Conservation (phyloP, 1,284 basidiomycete species). For the Rhizoctonia solani region DNA sequence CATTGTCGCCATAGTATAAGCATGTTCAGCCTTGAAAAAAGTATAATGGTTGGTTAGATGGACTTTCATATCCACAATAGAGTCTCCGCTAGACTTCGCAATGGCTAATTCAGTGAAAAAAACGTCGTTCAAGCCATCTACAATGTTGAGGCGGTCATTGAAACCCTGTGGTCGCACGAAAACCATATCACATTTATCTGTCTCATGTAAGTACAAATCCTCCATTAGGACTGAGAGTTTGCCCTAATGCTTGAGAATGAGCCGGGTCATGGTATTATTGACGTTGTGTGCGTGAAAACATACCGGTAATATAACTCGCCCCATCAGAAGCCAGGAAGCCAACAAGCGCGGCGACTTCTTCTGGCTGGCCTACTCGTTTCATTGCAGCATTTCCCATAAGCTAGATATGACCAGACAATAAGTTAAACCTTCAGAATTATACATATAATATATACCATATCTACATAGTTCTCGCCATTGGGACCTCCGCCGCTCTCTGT, state of each 20-base stretch:
- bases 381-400: background rate
- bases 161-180: too few relatives aligned
- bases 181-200: too few relatives aligned
- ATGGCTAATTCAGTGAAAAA: too few relatives aligned
- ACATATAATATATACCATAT: constrained; percentile 5
- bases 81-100: too few relatives aligned
- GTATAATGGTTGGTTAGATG: too few relatives aligned
- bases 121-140: too few relatives aligned
- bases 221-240: background rate
- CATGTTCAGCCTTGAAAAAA: too few relatives aligned
- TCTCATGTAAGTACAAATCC: background rate
- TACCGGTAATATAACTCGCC: constrained; percentile 41
- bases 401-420: background rate
- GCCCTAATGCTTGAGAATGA: background rate
- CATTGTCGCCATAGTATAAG: too few relatives aligned
- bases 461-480: constrained; percentile 9
- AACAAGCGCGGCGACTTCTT: constrained; percentile 30
- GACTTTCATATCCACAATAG: too few relatives aligned
- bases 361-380: constrained; percentile 38
- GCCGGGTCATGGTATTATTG: background rate
- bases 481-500: background rate
- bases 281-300: background rate
- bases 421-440: background rate
- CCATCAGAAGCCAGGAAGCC: constrained; percentile 40
- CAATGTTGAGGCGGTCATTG: too few relatives aligned